phyloP scores from a whole-genome alignment of 768 basidiomycete genomes.

The Lentinula aciculospora region DNA sequence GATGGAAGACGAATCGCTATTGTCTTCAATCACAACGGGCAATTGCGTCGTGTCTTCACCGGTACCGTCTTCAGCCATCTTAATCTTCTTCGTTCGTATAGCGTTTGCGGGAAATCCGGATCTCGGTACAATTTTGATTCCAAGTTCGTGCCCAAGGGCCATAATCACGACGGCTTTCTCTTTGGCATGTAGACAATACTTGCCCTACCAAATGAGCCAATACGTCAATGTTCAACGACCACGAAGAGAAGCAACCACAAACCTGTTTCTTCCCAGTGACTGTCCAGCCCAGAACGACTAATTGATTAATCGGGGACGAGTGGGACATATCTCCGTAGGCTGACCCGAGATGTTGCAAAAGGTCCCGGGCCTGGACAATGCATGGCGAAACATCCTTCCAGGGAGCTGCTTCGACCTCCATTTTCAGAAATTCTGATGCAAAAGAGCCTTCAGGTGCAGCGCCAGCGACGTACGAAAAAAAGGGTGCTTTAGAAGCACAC shows the following conservation, averaged over 20 bases:
- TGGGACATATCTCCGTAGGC: constrained; percentile 18
- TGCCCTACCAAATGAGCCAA: background rate
- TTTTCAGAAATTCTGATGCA: background rate
- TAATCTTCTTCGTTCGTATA: background rate
- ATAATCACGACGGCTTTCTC: background rate
- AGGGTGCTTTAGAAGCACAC: background rate
- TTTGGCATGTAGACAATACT: background rate
- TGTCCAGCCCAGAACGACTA: constrained; percentile 2
- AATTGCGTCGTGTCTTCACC: background rate
- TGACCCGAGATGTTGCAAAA: constrained; percentile 19
- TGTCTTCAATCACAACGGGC: background rate
- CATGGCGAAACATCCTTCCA: constrained; percentile 11
- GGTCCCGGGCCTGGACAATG: constrained; percentile 12
- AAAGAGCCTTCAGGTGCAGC: background rate
- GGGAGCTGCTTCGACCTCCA: background rate
- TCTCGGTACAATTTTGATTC: background rate
- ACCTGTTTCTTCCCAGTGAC: constrained; percentile 1
- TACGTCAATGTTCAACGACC: background rate
- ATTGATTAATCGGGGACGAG: background rate
- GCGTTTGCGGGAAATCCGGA: background rate
- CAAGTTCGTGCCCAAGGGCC: constrained; percentile 2
- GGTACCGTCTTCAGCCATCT: too few species aligned
- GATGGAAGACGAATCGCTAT: background rate
- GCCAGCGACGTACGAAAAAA: background rate
- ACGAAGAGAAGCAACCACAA: background rate